These are phyloP conservation scores for Musa beccarii DNA, from an alignment of 176 grass and related monocot species.

Conservation along the genomic window DNA sequence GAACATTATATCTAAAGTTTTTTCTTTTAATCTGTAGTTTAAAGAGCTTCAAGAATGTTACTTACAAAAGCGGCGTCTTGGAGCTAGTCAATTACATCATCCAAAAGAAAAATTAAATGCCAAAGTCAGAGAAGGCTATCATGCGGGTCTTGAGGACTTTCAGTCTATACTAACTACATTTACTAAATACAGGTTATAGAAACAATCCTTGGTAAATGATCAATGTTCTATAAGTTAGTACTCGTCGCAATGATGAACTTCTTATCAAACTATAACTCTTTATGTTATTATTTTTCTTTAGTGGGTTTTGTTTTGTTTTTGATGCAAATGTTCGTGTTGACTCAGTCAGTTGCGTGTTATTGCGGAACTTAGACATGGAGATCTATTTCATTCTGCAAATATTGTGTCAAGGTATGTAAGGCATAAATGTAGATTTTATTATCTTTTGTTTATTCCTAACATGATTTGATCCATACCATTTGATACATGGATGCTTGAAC, in stretches of 20 bases:
- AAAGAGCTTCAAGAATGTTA: constrained; percentile 98
- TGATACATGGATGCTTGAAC: too few species aligned
- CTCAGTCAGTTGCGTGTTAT: constrained; percentile 74
- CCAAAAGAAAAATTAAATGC: constrained; percentile 54
- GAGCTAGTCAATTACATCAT: constrained; percentile 33
- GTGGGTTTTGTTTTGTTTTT: background rate
- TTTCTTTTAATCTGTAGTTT: constrained; percentile 47
- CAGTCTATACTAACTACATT: constrained; percentile 97
- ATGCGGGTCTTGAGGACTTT: constrained; percentile 86
- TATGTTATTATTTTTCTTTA: background rate
- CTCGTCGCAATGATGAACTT: background rate
- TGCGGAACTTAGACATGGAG: constrained; percentile 93
- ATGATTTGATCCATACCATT: too few species aligned
- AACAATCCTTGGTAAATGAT: constrained; percentile 4
- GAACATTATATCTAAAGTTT: background rate
- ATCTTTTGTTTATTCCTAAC: background rate
- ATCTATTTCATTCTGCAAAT: constrained; percentile 95
- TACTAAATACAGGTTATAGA: constrained; percentile 78
- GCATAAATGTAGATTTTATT: background rate
- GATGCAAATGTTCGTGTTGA: constrained; percentile 9
- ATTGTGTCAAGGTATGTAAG: constrained; percentile 90
- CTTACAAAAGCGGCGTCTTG: constrained; percentile 68
- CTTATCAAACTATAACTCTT: background rate
- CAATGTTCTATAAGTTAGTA: background rate
- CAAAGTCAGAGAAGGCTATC: constrained; percentile 84